These are phyloP conservation scores for Gleditsia sinensis DNA, from an alignment of 306 rosid genomes.

Conservation along the genomic window DNA sequence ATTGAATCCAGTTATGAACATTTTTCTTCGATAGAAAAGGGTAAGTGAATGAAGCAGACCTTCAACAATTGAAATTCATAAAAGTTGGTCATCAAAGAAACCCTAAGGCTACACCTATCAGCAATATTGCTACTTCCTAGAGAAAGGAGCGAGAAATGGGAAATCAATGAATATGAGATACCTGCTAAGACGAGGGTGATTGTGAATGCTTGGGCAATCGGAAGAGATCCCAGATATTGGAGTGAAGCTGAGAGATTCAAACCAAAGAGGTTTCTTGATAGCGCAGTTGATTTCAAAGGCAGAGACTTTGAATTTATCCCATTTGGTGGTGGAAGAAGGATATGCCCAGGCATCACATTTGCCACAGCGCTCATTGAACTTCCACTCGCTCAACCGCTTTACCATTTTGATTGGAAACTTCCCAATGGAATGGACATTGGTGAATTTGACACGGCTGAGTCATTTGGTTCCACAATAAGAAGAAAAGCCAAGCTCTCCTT, in stretches of 20 bases:
- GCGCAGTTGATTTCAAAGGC: conserved; percentile 28
- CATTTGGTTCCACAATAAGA: neutral
- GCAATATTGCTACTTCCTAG: conserved; percentile 34
- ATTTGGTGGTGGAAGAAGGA: conserved; percentile 42
- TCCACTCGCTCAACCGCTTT: conserved; percentile 32
- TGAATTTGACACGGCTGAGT: conserved; percentile 40
- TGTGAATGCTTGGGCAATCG: conserved; percentile 36
- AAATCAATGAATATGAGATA: conserved; percentile 31
- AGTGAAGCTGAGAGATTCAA: conserved; percentile 33
- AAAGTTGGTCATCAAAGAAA: conserved; percentile 30
- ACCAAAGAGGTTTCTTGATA: conserved; percentile 40
- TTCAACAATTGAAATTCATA: conserved; percentile 6
- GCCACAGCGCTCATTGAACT: conserved; percentile 31
- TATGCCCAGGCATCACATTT: conserved; percentile 38
- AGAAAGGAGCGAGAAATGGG: conserved; percentile 19
- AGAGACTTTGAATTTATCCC: conserved; percentile 32
- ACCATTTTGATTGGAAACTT: conserved; percentile 44
- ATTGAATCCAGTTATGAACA: too few species aligned
- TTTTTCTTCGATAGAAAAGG: neutral
- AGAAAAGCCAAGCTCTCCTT: too few species aligned
- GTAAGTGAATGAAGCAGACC: neutral
- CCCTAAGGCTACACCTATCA: conserved; percentile 38
- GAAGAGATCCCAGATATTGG: conserved; percentile 43
- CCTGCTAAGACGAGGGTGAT: conserved; percentile 1
- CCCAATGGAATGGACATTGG: conserved; percentile 32